A percentile compares a stretch with the other conserved stretches of the same genome.
Evolutionary conservation across 306 rosid genomes (phyloP).

Genomic region (Amphicarpaea edgeworthii): DNA sequence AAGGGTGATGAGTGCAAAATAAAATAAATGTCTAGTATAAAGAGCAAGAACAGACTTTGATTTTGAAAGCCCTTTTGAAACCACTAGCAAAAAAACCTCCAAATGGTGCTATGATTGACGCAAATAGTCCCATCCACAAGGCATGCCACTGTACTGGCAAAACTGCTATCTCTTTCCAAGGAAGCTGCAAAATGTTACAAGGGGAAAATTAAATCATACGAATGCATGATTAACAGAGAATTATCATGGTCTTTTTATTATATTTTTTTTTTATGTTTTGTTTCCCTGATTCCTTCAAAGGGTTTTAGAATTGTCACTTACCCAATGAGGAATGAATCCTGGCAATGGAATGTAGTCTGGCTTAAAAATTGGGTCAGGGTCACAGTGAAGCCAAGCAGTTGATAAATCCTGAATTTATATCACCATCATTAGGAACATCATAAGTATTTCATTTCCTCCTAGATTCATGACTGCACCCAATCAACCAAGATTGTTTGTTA

Average conservation of each 20-base stretch:
- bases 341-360: constrained; percentile 73
- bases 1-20: constrained; percentile 13
- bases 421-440: constrained; percentile 40
- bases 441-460: constrained; percentile 8
- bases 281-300: too few species aligned
- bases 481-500: constrained; percentile 57
- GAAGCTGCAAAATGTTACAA: constrained; percentile 57
- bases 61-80: constrained; percentile 95
- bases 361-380: constrained; percentile 89
- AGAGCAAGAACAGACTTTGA: constrained; percentile 68
- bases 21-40: constrained; percentile 13
- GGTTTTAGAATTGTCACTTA: constrained; percentile 46
- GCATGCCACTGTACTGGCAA: constrained; percentile 98
- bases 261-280: too few species aligned
- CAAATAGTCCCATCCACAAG: constrained; percentile 85
- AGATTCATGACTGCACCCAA: constrained; percentile 15
- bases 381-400: constrained; percentile 92
- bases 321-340: constrained; percentile 72
- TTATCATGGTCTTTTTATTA: too few species aligned
- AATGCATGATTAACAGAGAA: not conserved
- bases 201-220: not conserved
- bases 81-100: constrained; percentile 99
- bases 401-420: constrained; percentile 81
- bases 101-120: constrained; percentile 96
- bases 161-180: constrained; percentile 76